phyloP scores from a whole-genome alignment of 164 flowering plant genomes.

The Tetracentron sinense region DNA sequence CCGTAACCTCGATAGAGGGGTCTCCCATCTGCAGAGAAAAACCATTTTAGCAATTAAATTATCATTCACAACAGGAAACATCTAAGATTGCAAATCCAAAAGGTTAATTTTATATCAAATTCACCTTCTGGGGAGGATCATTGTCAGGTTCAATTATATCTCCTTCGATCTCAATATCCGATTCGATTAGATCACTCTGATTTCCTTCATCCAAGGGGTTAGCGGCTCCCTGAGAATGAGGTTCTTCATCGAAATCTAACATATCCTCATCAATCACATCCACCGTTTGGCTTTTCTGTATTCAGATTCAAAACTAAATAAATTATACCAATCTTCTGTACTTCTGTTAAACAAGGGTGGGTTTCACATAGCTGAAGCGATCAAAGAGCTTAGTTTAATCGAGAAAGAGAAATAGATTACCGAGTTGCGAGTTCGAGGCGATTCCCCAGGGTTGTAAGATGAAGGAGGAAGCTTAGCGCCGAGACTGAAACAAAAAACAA shows the following conservation, averaged over 20 bases:
- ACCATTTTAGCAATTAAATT: not conserved
- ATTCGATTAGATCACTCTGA: slow-evolving; percentile 70
- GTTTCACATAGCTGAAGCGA: no score
- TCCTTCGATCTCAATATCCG: slow-evolving; percentile 87
- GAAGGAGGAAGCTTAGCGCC: slow-evolving; percentile 68
- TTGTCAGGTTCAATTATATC: slow-evolving; percentile 83
- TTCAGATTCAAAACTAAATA: not conserved
- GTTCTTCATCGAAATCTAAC: slow-evolving; percentile 30
- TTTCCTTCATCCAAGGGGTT: slow-evolving; percentile 32
- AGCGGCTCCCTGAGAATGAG: slow-evolving; percentile 3
- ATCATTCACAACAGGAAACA: not conserved
- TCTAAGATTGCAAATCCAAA: not conserved
- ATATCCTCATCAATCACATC: slow-evolving; percentile 70
- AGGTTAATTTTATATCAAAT: not conserved
- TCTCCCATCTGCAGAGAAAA: slow-evolving; percentile 78
- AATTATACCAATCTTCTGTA: no score
- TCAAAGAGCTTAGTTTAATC: no score
- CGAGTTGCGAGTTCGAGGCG: slow-evolving; percentile 25
- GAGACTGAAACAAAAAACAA: slow-evolving; percentile 43
- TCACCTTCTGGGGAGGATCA: slow-evolving; percentile 89
- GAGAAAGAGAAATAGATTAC: slow-evolving; percentile 25
- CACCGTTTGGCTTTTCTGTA: slow-evolving; percentile 40
- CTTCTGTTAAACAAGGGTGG: no score
- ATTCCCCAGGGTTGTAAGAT: slow-evolving; percentile 25
- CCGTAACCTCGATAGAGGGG: slow-evolving; percentile 72